A percentile compares a stretch with the other conserved stretches of the same genome.
phyloP scores from a whole-genome alignment of 345 rosid genomes.

The Viola odorata region DNA sequence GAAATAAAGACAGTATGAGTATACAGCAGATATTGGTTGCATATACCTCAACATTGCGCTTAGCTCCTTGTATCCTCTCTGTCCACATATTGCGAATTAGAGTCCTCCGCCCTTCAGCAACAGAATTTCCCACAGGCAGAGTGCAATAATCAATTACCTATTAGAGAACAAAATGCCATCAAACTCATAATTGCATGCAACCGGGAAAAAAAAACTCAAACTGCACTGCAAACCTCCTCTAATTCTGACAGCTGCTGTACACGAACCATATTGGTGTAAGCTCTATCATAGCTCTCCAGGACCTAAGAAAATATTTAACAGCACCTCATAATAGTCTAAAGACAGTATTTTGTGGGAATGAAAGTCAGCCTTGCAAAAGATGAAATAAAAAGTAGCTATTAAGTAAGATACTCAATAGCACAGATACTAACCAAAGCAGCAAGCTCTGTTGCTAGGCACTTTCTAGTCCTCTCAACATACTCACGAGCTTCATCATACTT shows the following conservation, averaged over 20 bases:
- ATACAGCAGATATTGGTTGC: too few relatives aligned
- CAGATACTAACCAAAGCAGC: slow-evolving; percentile 83
- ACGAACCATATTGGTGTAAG: slow-evolving; percentile 93
- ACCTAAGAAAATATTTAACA: slow-evolving; percentile 45
- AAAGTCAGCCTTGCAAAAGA: not conserved
- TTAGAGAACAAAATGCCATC: slow-evolving; percentile 6
- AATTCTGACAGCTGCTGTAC: slow-evolving; percentile 97
- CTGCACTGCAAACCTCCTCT: slow-evolving; percentile 69
- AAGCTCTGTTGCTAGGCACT: slow-evolving; percentile 96
- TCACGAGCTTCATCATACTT: slow-evolving; percentile 95
- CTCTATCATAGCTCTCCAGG: slow-evolving; percentile 97
- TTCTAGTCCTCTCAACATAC: slow-evolving; percentile 91
- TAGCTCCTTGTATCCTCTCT: slow-evolving; percentile 88
- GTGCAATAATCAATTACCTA: slow-evolving; percentile 95
- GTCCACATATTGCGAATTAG: slow-evolving; percentile 98
- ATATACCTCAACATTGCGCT: slow-evolving; percentile 93
- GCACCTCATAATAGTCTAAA: not conserved
- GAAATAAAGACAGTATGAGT: too few relatives aligned
- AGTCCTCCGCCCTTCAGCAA: slow-evolving; percentile 79
- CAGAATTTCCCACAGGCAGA: slow-evolving; percentile 66
- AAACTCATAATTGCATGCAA: not conserved
- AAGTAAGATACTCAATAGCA: not conserved
- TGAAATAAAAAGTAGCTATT: not conserved
- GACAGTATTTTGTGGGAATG: not conserved
- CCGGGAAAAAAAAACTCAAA: slow-evolving; percentile 5